phyloP scores from a whole-genome alignment of 2,329 filamentous ascomycete species.

The Esteya vermicola region DNA sequence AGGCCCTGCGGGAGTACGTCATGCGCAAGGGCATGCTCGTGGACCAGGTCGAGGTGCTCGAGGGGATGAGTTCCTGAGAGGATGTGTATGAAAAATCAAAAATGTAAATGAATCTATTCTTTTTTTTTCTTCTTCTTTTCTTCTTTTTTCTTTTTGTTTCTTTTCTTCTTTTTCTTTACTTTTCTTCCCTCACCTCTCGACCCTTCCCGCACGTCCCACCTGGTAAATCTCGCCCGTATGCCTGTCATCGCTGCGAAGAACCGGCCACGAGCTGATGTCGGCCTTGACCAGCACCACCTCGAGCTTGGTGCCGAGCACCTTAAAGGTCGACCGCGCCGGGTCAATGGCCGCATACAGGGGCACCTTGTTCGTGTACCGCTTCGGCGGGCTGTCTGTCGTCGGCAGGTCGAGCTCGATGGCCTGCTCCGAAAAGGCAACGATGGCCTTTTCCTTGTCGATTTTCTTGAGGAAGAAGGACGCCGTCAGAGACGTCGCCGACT shows the following conservation, averaged over 20 bases:
- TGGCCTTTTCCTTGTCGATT: constrained; percentile 70
- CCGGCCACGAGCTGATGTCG: constrained; percentile 71
- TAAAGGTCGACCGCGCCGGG: constrained; percentile 58
- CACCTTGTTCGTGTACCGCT: constrained; percentile 63
- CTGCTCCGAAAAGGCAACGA: constrained; percentile 51
- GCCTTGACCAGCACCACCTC: constrained; percentile 62
- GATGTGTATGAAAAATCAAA: not conserved
- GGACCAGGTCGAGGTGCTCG: constrained; percentile 80
- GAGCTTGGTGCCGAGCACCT: constrained; percentile 78
- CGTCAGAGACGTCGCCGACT: constrained; percentile 73
- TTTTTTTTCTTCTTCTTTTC: not conserved
- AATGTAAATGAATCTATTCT: not conserved
- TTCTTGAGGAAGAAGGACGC: constrained; percentile 94
- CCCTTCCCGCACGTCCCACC: constrained; percentile 59
- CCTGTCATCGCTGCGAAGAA: constrained; percentile 63
- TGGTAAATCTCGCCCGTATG: constrained; percentile 69
- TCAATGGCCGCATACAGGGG: constrained; percentile 69
- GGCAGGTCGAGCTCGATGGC: constrained; percentile 64
- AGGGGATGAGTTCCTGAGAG: constrained; percentile 52
- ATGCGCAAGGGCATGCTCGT: constrained; percentile 77
- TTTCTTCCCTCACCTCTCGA: constrained; percentile 7
- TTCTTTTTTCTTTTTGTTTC: not conserved
- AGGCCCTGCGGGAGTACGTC: constrained; percentile 69
- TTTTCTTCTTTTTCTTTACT: not conserved
- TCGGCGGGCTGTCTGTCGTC: constrained; percentile 63